Evolutionary conservation across 1,139 yeast genomes (phyloP), one percentile per base, ranked within the genome.

Genomic region (Blastobotrys apis): DNA sequence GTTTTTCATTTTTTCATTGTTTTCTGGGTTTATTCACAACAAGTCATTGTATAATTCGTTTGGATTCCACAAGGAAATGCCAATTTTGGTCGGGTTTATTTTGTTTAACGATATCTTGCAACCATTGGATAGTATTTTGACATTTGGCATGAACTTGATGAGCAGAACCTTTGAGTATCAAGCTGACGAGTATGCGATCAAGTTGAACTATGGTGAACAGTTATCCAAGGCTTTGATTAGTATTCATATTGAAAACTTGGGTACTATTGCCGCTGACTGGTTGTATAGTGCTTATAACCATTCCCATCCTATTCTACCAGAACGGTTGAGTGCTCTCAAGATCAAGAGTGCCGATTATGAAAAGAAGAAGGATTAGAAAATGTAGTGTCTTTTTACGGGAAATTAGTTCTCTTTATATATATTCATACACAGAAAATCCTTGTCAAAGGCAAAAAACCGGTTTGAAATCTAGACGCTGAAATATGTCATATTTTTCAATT

Each of bases 111-210:
- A 86, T 39, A 72, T 88, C 49, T 74, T 83, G 56, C 77, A 79
- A 50, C 97, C 98, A 10, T 57, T 88, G 37, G 90, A 84, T 59
- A 77, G 86, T 52, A 63, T 77, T 20, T 64, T 83, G 61, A 77
- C 80, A 50, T 87, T 88, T 57, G 67, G 69, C 30, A 75, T 77
- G 72, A 84, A 86, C 63, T 68, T 81, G 47, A 63, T 86, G 47
- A 78, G 90, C 12, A 83, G 98, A 74, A 78, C 80, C 57, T 84
- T 83, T 56, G 98, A 92, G 69, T 92, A 81, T 59, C 88, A 92
- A 67, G 98, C 98, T 19, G 97, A 92, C 63, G 79, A 74, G 45
- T 90, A 77, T 61, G 97, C 97, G 9, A 79, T 77, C 48, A 70
- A 74, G 43, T 75, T 81, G 54, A 95, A 95, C 23, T 81, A 80